A percentile compares a stretch with the other conserved stretches of the same genome.
Conservation (phyloP, 108 stramenopile species). For the Chaetoceros tenuissimus region DNA sequence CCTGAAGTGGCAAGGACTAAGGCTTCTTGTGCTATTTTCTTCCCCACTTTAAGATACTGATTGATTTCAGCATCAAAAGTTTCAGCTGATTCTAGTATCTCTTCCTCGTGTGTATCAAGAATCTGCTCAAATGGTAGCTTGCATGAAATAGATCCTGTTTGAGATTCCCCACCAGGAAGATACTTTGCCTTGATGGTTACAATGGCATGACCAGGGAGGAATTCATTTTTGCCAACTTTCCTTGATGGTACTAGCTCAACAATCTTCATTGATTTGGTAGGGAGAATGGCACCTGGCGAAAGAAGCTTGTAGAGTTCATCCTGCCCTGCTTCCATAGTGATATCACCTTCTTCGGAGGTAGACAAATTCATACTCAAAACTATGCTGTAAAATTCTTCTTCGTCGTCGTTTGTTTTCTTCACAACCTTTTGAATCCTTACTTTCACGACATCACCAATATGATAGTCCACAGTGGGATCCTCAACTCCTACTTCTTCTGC, state of each 20-base stretch:
- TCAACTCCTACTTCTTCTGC: slow-evolving; percentile 74
- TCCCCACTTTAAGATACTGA: slow-evolving; percentile 49
- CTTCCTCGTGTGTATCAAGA: slow-evolving; percentile 49
- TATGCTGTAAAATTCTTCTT: slow-evolving; percentile 8
- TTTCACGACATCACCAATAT: slow-evolving; percentile 67
- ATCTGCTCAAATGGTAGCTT: slow-evolving; percentile 77
- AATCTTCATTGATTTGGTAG: slow-evolving; percentile 61
- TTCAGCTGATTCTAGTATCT: slow-evolving; percentile 39
- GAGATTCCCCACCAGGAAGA: slow-evolving; percentile 24
- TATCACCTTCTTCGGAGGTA: neutral
- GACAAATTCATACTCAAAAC: neutral
- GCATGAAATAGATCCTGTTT: slow-evolving; percentile 40
- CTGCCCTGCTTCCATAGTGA: neutral
- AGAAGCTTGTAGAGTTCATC: slow-evolving; percentile 21
- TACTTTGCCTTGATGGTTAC: slow-evolving; percentile 71
- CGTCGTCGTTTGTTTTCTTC: slow-evolving; percentile 18
- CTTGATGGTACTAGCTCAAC: slow-evolving; percentile 51
- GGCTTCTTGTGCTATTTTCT: slow-evolving; percentile 59
- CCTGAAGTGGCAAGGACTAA: slow-evolving; percentile 50
- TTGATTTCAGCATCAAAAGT: slow-evolving; percentile 52
- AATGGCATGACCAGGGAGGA: slow-evolving; percentile 70
- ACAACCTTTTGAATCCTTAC: slow-evolving; percentile 6
- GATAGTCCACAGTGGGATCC: slow-evolving; percentile 55
- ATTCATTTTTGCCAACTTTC: slow-evolving; percentile 25
- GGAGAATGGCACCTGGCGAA: slow-evolving; percentile 52